Evolutionary conservation across 768 basidiomycete species (phyloP), one percentile per base, ranked within the genome.

Genomic region (Piloderma croceum): DNA sequence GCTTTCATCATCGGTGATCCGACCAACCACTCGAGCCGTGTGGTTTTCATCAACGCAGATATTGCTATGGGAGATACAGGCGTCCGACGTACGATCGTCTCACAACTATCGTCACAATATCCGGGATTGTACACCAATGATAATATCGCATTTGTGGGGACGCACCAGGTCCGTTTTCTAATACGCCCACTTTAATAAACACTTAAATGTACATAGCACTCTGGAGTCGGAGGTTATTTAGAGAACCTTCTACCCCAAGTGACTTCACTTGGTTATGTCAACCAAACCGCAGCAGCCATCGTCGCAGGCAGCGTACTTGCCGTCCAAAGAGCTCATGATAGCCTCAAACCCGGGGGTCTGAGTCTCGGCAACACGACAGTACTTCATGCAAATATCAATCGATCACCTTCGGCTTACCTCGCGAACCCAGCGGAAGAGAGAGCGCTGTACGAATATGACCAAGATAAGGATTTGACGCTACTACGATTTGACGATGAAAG

Each of bases 1-100:
- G 84, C 83, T 0, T 89, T 79, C 53, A 82, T 89, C 44, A 61
- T 89, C 13, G 84, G 81, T 31, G 81, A 84, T 39, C 61, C 76
- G 19, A 52, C 73, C 33, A 59, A 67, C 21, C 24, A 37, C 6
- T 59, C 70, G 25, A 76, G 82, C 48, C 72, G 83, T 34, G 52
- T 88, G 34, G 76, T 88, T 18, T 83, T 85, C 54, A 77, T 88
- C 59, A 87, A 86, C 48, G 71, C 83, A n/a, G 86, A 90, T 55
- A 85, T 87, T 37, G 83, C 78, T 31, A 86, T 88, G 81, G 86
- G 86, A 9, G 87, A 88, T 59, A 77, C 75, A 3, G 86, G 84
- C 19, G 64, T 86, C 25, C 79, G 85, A 23, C 77, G 83, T 20
- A 73, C 76, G 11, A 78, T 90, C 48, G 71, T 89, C 21, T 55